phyloP scores from a whole-genome alignment of 495 filamentous ascomycete genomes.

The Aspergillus campestris region DNA sequence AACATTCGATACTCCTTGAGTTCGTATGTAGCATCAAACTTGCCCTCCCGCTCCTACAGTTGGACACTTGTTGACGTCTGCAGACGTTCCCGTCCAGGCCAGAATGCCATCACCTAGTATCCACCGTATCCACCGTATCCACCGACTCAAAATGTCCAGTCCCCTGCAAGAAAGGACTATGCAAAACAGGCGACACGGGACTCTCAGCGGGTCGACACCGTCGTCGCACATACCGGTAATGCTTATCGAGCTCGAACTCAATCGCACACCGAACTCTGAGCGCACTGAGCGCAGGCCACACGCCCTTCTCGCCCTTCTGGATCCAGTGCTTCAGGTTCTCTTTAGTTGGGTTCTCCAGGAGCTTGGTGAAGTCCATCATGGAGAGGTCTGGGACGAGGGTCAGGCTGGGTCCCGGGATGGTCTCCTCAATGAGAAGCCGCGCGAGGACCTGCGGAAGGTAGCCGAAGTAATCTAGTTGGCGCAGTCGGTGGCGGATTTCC shows the following conservation, averaged over 20 bases:
- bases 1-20: too few species aligned
- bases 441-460: constrained; percentile 61
- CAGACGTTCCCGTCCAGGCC: too few species aligned
- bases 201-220: constrained; percentile 35
- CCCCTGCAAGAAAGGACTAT: too few species aligned
- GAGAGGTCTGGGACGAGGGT: constrained; percentile 78
- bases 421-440: constrained; percentile 79
- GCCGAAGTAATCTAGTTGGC: constrained; percentile 71
- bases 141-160: too few species aligned
- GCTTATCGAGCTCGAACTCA: constrained; percentile 76
- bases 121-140: too few species aligned
- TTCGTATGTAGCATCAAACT: too few species aligned
- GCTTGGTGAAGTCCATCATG: constrained; percentile 57
- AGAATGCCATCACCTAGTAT: too few species aligned
- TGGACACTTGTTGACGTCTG: too few species aligned
- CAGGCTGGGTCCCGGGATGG: constrained; percentile 68
- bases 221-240: constrained; percentile 70
- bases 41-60: too few species aligned
- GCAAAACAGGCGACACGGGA: too few species aligned
- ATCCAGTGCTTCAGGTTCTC: constrained; percentile 80
- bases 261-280: constrained; percentile 77
- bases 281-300: constrained; percentile 87
- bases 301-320: constrained; percentile 69
- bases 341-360: constrained; percentile 73
- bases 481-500: constrained; percentile 74